Conservation (phyloP, 345 rosid genomes). For the Tarenaya hassleriana region DNA sequence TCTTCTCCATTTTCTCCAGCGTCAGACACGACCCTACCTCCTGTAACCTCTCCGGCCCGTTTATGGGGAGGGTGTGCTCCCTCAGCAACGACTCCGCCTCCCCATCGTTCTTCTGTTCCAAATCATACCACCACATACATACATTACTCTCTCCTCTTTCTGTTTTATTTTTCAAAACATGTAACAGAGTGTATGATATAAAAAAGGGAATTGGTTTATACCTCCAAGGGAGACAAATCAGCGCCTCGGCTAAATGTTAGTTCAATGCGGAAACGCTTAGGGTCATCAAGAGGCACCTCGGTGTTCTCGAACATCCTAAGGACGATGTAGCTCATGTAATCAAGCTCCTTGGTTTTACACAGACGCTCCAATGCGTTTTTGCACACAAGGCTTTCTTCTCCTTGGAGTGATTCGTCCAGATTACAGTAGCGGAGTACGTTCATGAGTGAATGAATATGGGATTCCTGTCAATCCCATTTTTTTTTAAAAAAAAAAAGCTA, state of each 20-base stretch:
- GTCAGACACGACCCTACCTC: conserved; percentile 79
- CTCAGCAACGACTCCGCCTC: conserved; percentile 65
- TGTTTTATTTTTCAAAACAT: too few relatives aligned
- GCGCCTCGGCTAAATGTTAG: conserved; percentile 97
- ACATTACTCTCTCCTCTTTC: too few relatives aligned
- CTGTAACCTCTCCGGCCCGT: conserved; percentile 98
- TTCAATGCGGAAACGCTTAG: conserved; percentile 80
- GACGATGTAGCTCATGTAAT: conserved; percentile 97
- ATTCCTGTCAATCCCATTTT: conserved; percentile 70
- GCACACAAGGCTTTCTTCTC: conserved; percentile 84
- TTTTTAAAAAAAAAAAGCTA: too few relatives aligned
- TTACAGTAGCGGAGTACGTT: conserved; percentile 94
- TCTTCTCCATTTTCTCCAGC: conserved; percentile 85
- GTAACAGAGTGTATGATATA: too few relatives aligned
- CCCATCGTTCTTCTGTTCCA: conserved; percentile 46
- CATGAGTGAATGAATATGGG: conserved; percentile 95
- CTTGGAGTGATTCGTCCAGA: conserved; percentile 94
- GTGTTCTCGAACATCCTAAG: conserved; percentile 90
- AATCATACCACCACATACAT: not conserved
- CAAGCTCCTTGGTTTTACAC: conserved; percentile 86
- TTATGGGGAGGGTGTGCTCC: conserved; percentile 95
- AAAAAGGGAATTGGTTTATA: conserved; percentile 25
- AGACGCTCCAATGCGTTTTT: conserved; percentile 69
- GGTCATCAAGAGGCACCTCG: conserved; percentile 85
- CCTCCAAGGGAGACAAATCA: conserved; percentile 92